Base-by-base conservation (phyloP, 2,329 filamentous ascomycete species). In the Arthroderma uncinatum region DNA sequence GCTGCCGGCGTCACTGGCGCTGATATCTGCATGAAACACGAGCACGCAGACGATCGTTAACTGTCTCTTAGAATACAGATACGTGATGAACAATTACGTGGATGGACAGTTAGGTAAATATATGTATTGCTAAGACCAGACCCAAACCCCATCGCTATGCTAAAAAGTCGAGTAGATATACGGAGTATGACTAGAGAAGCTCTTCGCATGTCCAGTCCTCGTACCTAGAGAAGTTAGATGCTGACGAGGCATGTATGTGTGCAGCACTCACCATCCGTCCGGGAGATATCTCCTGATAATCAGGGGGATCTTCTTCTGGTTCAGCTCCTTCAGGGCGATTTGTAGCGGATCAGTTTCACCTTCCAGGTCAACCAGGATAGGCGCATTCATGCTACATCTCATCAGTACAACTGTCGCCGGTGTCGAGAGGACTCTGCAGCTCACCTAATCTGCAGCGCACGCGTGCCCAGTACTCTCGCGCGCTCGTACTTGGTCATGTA, bases 401-500 rank as follows among this genome's bases (percentile, higher is more conserved):
- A 36, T 33, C 4, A 14, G 10, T 36, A 19, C n/a, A 25, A 9
- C 37, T 40, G 3, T 9, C 10, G 16, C 39, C 19, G 19, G 10
- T 33, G 30, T 10, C 30, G 10, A n/a, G 28, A 47, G 53, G 6
- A 19, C 19, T 67, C 82, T 9, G 39, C 12, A 10, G 19, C 39
- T 56, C 73, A 94, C 89, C 89, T 96, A 69, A 98, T 97, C 74
- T 98, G 93, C 69, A 97, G 74, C 40, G 93, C 93, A 64, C 93
- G 81, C 40, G 93, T 97, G 52, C 93, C 93, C 62, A 98, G 76
- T 59, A 98, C 92, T 68, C 93, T 84, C 62, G 93, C 93, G 65
- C 85, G 83, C 79, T 98, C 93, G 75, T 98, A 98, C 77, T 98
- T 98, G 64, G 93, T 98, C 92, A 98, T 95, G 76, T 96, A 98